Evolutionary conservation across 345 rosid genomes (phyloP).

Genomic region (Aquilaria sinensis): DNA sequence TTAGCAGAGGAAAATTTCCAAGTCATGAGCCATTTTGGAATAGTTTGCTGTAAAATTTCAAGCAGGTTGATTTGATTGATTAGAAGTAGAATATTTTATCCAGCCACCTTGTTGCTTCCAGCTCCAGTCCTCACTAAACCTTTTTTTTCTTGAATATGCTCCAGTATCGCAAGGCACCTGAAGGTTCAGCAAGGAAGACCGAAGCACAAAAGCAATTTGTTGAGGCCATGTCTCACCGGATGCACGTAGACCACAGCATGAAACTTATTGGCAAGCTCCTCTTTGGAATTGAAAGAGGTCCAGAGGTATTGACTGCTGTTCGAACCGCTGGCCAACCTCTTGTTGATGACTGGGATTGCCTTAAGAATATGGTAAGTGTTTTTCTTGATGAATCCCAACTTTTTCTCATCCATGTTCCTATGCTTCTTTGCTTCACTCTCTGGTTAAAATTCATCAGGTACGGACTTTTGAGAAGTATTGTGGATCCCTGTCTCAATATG

Average conservation of each 20-base stretch:
- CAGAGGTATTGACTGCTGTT: constrained; percentile 50
- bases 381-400: background rate
- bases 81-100: too few species aligned
- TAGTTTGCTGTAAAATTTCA: too few species aligned
- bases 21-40: too few species aligned
- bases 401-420: background rate
- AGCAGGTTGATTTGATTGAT: too few species aligned
- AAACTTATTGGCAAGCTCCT: constrained; percentile 76
- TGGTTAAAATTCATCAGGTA: constrained; percentile 37
- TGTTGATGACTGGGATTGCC: constrained; percentile 95
- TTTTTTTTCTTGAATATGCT: constrained; percentile 1
- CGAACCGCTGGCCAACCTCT: constrained; percentile 81
- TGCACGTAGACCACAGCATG: constrained; percentile 78
- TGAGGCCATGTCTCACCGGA: constrained; percentile 90
- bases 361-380: constrained; percentile 54
- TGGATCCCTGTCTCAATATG: constrained; percentile 85
- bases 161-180: constrained; percentile 91
- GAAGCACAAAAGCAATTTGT: constrained; percentile 77
- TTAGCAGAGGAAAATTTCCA: too few species aligned
- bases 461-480: constrained; percentile 83
- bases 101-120: background rate
- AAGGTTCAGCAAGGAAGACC: constrained; percentile 65
- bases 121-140: too few species aligned
- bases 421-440: background rate
- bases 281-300: constrained; percentile 67